Conservation (phyloP, 2,329 filamentous ascomycete species). For the Trichophyton equinum region DNA sequence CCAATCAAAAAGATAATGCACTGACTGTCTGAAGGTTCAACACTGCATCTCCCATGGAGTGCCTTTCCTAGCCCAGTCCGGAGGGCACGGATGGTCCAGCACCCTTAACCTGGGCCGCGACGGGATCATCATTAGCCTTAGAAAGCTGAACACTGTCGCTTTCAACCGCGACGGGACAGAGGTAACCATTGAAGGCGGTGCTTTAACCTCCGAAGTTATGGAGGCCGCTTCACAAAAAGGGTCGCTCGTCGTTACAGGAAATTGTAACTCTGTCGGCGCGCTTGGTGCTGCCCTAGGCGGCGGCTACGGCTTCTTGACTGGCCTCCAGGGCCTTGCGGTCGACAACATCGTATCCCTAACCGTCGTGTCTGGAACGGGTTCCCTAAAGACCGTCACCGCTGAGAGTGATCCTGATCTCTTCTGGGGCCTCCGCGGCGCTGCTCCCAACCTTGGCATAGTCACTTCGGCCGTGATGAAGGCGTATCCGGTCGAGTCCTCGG, state of each 20-base stretch:
- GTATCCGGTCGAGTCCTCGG: neutral
- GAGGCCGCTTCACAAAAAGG: neutral
- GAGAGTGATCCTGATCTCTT: constrained; percentile 37
- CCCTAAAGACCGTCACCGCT: constrained; percentile 26
- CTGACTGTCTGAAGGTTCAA: constrained; percentile 25
- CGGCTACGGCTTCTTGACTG: constrained; percentile 45
- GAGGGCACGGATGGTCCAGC: constrained; percentile 40
- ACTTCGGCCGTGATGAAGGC: constrained; percentile 27
- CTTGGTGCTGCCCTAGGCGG: constrained; percentile 44
- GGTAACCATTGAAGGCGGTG: constrained; percentile 38
- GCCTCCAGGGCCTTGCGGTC: constrained; percentile 40
- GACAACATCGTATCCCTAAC: constrained; percentile 43
- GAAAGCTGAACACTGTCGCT: constrained; percentile 33
- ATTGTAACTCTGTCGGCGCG: constrained; percentile 40
- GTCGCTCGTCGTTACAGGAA: constrained; percentile 26
- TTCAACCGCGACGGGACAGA: constrained; percentile 34
- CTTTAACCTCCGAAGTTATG: neutral
- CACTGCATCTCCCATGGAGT: constrained; percentile 37
- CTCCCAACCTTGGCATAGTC: constrained; percentile 48
- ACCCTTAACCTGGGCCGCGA: constrained; percentile 38
- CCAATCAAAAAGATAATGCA: too few species aligned
- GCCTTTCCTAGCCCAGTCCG: constrained; percentile 43
- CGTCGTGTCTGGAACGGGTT: constrained; percentile 41
- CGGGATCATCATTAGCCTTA: constrained; percentile 42
- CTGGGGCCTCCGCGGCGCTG: constrained; percentile 46